Percentiles rank a stretch among this genome's conserved stretches.
Evolutionary conservation across 352 stramenopile species (phyloP).

Genomic region (Thraustotheca clavata): DNA sequence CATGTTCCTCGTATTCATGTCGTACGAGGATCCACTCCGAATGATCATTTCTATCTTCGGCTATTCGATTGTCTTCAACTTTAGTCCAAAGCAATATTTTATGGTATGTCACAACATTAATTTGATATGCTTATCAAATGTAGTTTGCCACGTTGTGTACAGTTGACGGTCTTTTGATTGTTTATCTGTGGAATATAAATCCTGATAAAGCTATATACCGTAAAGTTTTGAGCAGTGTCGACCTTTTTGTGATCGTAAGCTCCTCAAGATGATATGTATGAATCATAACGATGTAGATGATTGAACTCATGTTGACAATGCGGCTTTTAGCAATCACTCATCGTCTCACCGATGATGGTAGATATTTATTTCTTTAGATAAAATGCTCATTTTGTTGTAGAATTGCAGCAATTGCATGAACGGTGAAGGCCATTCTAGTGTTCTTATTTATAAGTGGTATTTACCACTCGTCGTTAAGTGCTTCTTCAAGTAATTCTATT

Average conservation of each 20-base stretch:
- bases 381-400: not conserved
- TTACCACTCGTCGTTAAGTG: constrained; percentile 10
- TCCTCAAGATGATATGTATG: not conserved
- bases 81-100: constrained; percentile 16
- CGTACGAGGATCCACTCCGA: constrained; percentile 17
- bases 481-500: not conserved
- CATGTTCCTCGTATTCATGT: constrained; percentile 23
- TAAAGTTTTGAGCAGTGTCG: not conserved
- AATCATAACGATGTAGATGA: not conserved
- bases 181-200: constrained; percentile 12
- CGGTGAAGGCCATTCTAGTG: not conserved
- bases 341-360: constrained; percentile 1
- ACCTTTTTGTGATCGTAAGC: constrained; percentile 9
- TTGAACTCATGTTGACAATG: constrained; percentile 1
- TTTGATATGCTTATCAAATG: not conserved
- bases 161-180: constrained; percentile 14
- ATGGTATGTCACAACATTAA: constrained; percentile 1
- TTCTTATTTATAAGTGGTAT: not conserved
- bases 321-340: not conserved
- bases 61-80: constrained; percentile 19
- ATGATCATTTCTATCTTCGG: constrained; percentile 21
- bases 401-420: constrained; percentile 14
- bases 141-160: constrained; percentile 21
- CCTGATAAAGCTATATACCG: constrained; percentile 15
- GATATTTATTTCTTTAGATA: not conserved